Conservation (phyloP, 805 yeast genomes). For the Tetrapisispora fleetii region DNA sequence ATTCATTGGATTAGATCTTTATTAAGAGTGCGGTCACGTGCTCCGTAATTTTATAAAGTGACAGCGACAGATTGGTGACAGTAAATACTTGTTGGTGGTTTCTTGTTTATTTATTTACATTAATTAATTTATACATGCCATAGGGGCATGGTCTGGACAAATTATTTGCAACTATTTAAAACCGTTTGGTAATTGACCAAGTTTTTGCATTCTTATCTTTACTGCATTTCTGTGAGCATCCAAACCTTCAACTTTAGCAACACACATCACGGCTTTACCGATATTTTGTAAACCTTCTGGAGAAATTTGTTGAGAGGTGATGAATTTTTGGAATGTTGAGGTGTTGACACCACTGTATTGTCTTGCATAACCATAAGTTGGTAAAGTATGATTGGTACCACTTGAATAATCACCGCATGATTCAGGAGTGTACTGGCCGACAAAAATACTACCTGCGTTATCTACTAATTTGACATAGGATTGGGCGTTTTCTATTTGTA, state of each 20-base stretch:
- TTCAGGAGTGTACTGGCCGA: slow-evolving; percentile 94
- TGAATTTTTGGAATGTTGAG: slow-evolving; percentile 87
- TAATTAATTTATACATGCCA: no score
- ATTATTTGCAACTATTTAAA: slow-evolving; percentile 26
- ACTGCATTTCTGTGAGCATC: slow-evolving; percentile 98
- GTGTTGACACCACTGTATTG: slow-evolving; percentile 97
- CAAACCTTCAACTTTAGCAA: slow-evolving; percentile 92
- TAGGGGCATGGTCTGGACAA: no score
- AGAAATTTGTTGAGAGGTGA: slow-evolving; percentile 86
- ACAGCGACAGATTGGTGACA: no score
- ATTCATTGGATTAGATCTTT: background rate
- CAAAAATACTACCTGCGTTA: slow-evolving; percentile 94
- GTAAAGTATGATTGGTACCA: slow-evolving; percentile 97
- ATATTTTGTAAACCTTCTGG: slow-evolving; percentile 76
- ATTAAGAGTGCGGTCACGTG: no score
- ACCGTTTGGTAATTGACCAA: slow-evolving; percentile 41
- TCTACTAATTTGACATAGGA: slow-evolving; percentile 62
- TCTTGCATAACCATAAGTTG: slow-evolving; percentile 96
- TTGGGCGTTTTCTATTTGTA: slow-evolving; percentile 77
- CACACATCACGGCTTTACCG: slow-evolving; percentile 93
- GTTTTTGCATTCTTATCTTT: slow-evolving; percentile 80
- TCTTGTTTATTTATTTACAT: no score
- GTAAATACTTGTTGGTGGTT: no score
- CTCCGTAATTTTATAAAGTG: no score
- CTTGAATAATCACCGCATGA: slow-evolving; percentile 97